Evolutionary conservation across 139 green algal species (phyloP).

Genomic region (Haematococcus lacustris): DNA sequence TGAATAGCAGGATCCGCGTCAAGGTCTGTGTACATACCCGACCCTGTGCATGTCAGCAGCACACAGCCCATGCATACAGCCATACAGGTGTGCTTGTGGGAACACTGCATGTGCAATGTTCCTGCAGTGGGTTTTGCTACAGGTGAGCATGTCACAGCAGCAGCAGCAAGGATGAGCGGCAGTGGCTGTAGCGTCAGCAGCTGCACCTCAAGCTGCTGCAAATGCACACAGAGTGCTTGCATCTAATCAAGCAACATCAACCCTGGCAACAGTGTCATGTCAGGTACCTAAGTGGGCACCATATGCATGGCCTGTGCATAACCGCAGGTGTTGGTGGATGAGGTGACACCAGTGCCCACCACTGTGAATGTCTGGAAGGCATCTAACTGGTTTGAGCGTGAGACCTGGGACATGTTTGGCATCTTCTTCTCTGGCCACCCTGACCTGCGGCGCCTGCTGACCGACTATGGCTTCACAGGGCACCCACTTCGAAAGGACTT

Average conservation of each 20-base stretch:
- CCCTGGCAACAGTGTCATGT: background rate
- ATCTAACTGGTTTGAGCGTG: conserved; percentile 70
- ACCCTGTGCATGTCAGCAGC: too few species aligned
- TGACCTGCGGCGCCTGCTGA: conserved; percentile 82
- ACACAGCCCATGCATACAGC: too few species aligned
- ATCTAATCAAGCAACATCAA: background rate
- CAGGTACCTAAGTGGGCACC: background rate
- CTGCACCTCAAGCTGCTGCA: background rate
- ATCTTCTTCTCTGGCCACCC: conserved; percentile 80
- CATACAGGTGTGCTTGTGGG: too few species aligned
- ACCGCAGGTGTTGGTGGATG: conserved; percentile 41
- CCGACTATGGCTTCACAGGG: conserved; percentile 85
- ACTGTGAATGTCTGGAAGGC: conserved; percentile 22
- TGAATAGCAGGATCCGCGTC: conserved; percentile 56
- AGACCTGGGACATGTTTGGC: conserved; percentile 89
- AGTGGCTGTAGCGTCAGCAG: too few species aligned
- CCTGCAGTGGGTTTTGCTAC: too few species aligned
- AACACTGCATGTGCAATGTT: too few species aligned
- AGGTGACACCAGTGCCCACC: conserved; percentile 54
- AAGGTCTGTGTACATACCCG: conserved; percentile 38
- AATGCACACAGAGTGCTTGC: too few species aligned
- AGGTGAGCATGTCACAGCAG: too few species aligned
- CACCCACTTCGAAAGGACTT: conserved; percentile 88
- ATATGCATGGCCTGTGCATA: background rate
- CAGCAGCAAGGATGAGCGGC: too few species aligned